These are phyloP conservation scores for Leccinum angustisporum DNA, from an alignment of 1,284 basidiomycete genomes.

Conservation along the genomic window DNA sequence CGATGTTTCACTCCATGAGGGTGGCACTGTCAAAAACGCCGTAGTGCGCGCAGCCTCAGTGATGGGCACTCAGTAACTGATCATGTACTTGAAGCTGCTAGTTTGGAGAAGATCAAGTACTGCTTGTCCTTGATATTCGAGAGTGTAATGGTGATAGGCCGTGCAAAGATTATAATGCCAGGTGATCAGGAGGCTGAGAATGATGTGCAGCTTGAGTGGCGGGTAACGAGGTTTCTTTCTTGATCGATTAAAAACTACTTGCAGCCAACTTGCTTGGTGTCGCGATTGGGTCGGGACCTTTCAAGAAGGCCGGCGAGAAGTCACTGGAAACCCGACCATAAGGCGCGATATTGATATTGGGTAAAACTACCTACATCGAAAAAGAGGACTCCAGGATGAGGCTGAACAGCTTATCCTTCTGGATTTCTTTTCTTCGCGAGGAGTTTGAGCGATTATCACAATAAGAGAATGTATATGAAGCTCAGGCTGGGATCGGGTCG, in stretches of 20 bases:
- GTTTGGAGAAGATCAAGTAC: too few species aligned
- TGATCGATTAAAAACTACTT: not conserved
- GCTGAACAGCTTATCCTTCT: not conserved
- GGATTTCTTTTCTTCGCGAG: not conserved
- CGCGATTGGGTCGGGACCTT: not conserved
- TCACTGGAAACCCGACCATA: not conserved
- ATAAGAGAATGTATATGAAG: not conserved
- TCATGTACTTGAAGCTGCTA: too few species aligned
- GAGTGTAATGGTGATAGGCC: not conserved
- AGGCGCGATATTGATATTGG: not conserved
- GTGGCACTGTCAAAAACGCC: too few species aligned
- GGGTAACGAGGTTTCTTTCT: not conserved
- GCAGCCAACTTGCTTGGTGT: not conserved
- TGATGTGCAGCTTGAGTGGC: too few species aligned
- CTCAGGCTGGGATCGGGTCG: not conserved
- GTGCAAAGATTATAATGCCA: not conserved
- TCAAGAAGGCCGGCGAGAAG: not conserved
- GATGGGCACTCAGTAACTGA: too few species aligned
- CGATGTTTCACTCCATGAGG: too few species aligned
- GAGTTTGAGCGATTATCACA: not conserved
- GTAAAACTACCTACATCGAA: too few species aligned
- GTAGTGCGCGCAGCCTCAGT: too few species aligned
- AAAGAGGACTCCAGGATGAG: not conserved
- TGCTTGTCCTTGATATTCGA: not conserved
- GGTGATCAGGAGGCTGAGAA: too few species aligned